These are phyloP conservation scores for Santalum album DNA, from an alignment of 164 flowering plant genomes.

Conservation along the genomic window DNA sequence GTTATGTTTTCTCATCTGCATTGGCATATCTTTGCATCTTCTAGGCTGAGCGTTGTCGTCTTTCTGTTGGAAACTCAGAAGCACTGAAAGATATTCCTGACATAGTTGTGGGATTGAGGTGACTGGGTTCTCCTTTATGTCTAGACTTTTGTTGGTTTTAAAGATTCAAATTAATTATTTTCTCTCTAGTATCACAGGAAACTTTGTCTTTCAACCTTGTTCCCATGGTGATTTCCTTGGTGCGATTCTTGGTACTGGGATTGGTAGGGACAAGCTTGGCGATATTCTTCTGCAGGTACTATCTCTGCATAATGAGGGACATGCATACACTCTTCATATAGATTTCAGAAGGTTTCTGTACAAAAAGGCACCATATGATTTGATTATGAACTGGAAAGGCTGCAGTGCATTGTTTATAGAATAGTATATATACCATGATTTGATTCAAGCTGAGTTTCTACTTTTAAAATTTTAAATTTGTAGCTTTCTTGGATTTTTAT, in stretches of 20 bases:
- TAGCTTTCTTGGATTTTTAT: too few relatives aligned
- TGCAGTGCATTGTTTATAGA: too few relatives aligned
- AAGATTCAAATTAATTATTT: not conserved
- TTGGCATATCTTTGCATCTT: constrained; percentile 1
- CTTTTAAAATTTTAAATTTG: too few relatives aligned
- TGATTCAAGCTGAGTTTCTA: too few relatives aligned
- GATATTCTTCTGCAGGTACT: constrained; percentile 85
- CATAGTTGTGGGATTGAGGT: constrained; percentile 72
- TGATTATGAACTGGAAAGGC: too few relatives aligned
- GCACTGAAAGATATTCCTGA: constrained; percentile 55
- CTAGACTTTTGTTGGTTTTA: not conserved
- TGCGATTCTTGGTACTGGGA: constrained; percentile 85
- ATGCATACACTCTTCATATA: not conserved
- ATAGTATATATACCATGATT: too few relatives aligned
- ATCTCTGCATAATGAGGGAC: not conserved
- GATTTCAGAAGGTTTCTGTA: not conserved
- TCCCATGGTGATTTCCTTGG: constrained; percentile 97
- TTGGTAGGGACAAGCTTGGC: constrained; percentile 82
- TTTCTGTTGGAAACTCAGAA: constrained; percentile 78
- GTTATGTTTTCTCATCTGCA: not conserved
- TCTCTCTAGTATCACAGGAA: constrained; percentile 68
- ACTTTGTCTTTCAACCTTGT: constrained; percentile 75
- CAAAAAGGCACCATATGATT: not conserved
- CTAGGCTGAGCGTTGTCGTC: constrained; percentile 91
- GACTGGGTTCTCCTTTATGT: not conserved